Evolutionary conservation across 345 rosid genomes (phyloP).

Genomic region (Eucalyptus marginata): DNA sequence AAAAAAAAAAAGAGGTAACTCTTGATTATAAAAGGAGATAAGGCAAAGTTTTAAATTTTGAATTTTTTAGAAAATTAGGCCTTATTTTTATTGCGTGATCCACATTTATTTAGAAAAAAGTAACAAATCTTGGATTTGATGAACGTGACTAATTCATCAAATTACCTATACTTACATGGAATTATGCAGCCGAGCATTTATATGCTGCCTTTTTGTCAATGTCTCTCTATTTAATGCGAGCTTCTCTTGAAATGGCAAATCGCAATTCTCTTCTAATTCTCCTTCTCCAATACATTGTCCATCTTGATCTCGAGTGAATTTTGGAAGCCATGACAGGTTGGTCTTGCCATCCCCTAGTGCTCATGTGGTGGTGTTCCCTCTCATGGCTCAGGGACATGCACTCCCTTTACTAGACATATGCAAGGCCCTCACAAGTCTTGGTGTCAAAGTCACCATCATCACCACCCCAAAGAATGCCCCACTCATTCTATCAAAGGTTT

Average conservation of each 20-base stretch:
- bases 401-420: slow-evolving; percentile 19
- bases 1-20: too few relatives aligned
- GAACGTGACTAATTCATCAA: neutral
- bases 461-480: slow-evolving; percentile 11
- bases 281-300: neutral
- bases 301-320: neutral
- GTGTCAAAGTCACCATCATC: slow-evolving; percentile 10
- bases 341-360: neutral
- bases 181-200: neutral
- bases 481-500: neutral
- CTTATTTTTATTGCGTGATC: neutral
- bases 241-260: neutral
- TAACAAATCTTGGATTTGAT: neutral
- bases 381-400: slow-evolving; percentile 28
- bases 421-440: slow-evolving; percentile 3
- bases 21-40: neutral
- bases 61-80: neutral
- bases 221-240: neutral
- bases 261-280: neutral
- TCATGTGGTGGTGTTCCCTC: slow-evolving; percentile 17
- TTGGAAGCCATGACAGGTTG: neutral
- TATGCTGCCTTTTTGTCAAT: neutral
- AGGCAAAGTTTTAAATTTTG: neutral
- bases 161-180: neutral
- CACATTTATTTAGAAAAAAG: neutral